Conservation (phyloP, 768 basidiomycete genomes). For the Coprinellus micaceus region DNA sequence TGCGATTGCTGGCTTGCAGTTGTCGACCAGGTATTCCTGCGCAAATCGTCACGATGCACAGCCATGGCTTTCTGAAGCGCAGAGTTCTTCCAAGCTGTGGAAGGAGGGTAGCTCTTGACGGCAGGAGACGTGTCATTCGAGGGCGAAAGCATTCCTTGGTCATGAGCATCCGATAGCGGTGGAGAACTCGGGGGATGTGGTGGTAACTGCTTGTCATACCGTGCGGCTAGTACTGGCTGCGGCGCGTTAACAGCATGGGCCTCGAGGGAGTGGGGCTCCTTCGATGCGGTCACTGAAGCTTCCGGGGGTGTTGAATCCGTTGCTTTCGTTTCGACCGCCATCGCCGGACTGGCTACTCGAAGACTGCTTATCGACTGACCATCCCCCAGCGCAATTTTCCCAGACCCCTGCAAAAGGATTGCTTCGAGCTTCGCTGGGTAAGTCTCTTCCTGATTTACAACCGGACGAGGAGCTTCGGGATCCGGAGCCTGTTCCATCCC, state of each 20-base stretch:
- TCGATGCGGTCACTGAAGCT: background rate
- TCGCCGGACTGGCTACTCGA: too few relatives aligned
- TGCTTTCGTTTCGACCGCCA: too few relatives aligned
- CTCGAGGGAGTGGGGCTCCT: background rate
- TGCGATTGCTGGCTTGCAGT: conserved; percentile 7
- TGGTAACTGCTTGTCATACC: conserved; percentile 11
- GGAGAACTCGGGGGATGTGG: conserved; percentile 4
- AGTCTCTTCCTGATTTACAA: background rate
- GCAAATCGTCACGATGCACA: background rate
- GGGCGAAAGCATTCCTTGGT: too few relatives aligned
- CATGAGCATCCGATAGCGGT: background rate
- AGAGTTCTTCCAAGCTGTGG: background rate
- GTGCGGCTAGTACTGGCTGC: background rate
- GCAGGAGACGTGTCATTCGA: too few relatives aligned
- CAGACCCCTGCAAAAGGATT: background rate
- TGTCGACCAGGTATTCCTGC: background rate
- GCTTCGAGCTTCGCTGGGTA: background rate
- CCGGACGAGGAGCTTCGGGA: too few relatives aligned
- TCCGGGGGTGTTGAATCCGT: too few relatives aligned
- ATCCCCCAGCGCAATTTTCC: background rate
- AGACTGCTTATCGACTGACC: too few relatives aligned
- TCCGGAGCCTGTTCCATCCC: background rate
- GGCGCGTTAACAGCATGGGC: background rate
- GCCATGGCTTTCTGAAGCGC: background rate
- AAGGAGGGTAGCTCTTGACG: too few relatives aligned